Conservation (phyloP, 108 stramenopile genomes). For the Ochromonas danica region DNA sequence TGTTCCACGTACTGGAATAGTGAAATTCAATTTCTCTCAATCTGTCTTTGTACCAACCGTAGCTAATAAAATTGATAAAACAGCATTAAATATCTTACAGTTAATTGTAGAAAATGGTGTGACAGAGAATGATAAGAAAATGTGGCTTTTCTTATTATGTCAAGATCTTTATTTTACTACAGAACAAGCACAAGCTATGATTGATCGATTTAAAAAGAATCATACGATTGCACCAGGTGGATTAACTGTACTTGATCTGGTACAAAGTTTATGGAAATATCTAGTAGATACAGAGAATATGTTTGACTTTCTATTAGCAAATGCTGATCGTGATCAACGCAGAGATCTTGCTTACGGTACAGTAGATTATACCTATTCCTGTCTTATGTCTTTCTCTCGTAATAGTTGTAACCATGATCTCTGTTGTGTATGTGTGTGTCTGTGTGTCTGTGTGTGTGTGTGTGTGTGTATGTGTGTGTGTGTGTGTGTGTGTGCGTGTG, state of each 20-base stretch:
- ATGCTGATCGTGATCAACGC: neutral
- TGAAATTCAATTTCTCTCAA: conserved; percentile 22
- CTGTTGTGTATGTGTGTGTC: no score
- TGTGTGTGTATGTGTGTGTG: no score
- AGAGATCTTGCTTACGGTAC: conserved; percentile 10
- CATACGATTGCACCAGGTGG: conserved; percentile 21
- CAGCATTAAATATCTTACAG: conserved; percentile 21
- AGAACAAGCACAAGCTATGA: conserved; percentile 24
- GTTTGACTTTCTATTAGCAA: conserved; percentile 21
- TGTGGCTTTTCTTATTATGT: conserved; percentile 21
- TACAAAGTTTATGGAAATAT: conserved; percentile 28
- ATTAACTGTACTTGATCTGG: neutral
- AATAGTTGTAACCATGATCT: no score
- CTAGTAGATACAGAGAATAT: conserved; percentile 32
- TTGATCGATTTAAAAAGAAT: conserved; percentile 24
- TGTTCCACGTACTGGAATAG: neutral
- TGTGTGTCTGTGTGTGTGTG: no score
- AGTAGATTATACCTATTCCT: no score
- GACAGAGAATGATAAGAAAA: conserved; percentile 9
- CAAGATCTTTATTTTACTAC: conserved; percentile 32
- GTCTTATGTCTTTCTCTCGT: no score
- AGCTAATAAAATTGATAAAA: neutral
- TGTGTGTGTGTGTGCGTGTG: no score
- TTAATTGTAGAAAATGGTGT: conserved; percentile 4
- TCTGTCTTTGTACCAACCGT: conserved; percentile 23